These are phyloP conservation scores for Arabis hirsuta DNA, from an alignment of 345 rosid genomes.

Conservation along the genomic window DNA sequence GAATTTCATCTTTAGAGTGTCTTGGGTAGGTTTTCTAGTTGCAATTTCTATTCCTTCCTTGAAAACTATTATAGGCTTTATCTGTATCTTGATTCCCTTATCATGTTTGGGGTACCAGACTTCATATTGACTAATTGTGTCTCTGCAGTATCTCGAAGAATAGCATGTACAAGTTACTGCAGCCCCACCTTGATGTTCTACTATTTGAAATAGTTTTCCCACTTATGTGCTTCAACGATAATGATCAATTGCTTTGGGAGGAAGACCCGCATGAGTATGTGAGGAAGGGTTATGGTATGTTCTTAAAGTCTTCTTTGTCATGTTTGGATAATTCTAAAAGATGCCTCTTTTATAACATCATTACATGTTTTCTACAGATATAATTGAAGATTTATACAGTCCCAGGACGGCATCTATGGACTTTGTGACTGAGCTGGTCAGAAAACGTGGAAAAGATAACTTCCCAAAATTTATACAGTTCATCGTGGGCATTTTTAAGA, in stretches of 20 bases:
- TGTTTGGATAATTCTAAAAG: slow-evolving; percentile 13
- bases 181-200: slow-evolving; percentile 82
- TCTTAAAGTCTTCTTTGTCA: slow-evolving; percentile 16
- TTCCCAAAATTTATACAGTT: slow-evolving; percentile 83
- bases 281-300: slow-evolving; percentile 99
- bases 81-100: slow-evolving; percentile 20
- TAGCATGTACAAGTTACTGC: slow-evolving; percentile 83
- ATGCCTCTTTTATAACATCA: not conserved
- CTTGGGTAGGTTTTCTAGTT: slow-evolving; percentile 21
- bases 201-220: slow-evolving; percentile 96
- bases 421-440: slow-evolving; percentile 93
- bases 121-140: slow-evolving; percentile 23
- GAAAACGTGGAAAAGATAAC: slow-evolving; percentile 93
- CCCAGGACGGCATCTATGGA: slow-evolving; percentile 99
- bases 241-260: slow-evolving; percentile 99
- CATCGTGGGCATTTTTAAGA: slow-evolving; percentile 74
- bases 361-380: slow-evolving; percentile 61
- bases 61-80: not conserved
- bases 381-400: slow-evolving; percentile 98
- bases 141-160: slow-evolving; percentile 81
- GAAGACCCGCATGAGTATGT: slow-evolving; percentile 99
- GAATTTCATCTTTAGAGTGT: slow-evolving; percentile 1
- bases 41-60: slow-evolving; percentile 24
- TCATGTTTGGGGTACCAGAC: slow-evolving; percentile 14
- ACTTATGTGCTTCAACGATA: slow-evolving; percentile 95